phyloP scores from a whole-genome alignment of 2,329 filamentous ascomycete genomes.

The Colletotrichum abscissum region DNA sequence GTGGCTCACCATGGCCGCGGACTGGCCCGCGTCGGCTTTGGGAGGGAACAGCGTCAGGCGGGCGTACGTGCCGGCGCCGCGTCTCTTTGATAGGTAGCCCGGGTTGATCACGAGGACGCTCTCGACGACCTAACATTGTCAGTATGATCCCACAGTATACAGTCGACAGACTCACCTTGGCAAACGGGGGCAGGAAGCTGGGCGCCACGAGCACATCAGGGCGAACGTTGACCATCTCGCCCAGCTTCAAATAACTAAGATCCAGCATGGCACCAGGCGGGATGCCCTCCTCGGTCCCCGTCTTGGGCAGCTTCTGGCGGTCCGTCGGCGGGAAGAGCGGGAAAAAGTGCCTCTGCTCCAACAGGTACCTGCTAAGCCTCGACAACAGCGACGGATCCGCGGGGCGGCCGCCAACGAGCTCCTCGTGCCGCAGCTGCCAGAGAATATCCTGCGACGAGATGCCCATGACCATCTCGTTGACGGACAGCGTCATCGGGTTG shows the following conservation, averaged over 20 bases:
- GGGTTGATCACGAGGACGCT: conserved; percentile 93
- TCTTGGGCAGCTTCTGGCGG: conserved; percentile 73
- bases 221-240: conserved; percentile 87
- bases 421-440: conserved; percentile 82
- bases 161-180: conserved; percentile 71
- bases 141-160: not conserved
- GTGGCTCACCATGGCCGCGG: conserved; percentile 73
- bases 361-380: conserved; percentile 79
- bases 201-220: conserved; percentile 89
- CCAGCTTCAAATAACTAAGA: conserved; percentile 84
- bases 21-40: conserved; percentile 66
- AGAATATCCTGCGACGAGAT: conserved; percentile 87
- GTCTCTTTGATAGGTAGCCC: conserved; percentile 85
- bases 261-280: conserved; percentile 85
- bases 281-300: conserved; percentile 67
- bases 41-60: conserved; percentile 80
- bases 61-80: conserved; percentile 86
- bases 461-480: conserved; percentile 89
- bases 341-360: conserved; percentile 92
- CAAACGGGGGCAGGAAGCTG: conserved; percentile 85
- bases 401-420: conserved; percentile 70
- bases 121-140: conserved; percentile 78
- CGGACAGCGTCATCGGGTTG: conserved; percentile 88
- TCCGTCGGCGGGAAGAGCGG: conserved; percentile 87
- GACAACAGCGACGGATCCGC: conserved; percentile 72